Percentiles rank a stretch among this genome's conserved stretches.
Evolutionary conservation across 345 rosid genomes (phyloP).

Genomic region (Salix koriyanagi): DNA sequence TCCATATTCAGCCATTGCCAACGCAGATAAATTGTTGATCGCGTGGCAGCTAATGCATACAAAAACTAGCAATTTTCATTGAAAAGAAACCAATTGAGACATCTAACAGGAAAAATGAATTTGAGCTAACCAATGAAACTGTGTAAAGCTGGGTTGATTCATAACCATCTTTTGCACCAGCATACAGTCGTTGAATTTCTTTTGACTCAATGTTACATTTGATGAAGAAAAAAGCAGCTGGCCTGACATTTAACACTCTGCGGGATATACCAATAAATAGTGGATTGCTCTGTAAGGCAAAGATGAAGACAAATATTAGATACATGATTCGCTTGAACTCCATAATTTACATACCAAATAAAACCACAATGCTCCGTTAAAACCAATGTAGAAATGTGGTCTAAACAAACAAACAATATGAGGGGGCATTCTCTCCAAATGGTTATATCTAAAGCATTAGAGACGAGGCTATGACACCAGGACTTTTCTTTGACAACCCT

Average conservation of each 20-base stretch:
- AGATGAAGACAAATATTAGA: constrained; percentile 4
- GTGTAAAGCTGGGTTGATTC: constrained; percentile 82
- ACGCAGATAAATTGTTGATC: background rate
- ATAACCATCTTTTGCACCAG: constrained; percentile 73
- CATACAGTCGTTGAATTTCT: constrained; percentile 61
- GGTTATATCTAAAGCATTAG: background rate
- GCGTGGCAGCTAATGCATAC: background rate
- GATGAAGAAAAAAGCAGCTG: constrained; percentile 79
- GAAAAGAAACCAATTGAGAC: background rate
- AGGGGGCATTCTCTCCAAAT: background rate
- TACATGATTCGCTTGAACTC: background rate
- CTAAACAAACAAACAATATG: background rate
- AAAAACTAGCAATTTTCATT: background rate
- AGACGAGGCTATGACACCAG: background rate
- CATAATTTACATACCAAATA: background rate
- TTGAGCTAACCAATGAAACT: constrained; percentile 55
- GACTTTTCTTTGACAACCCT: background rate
- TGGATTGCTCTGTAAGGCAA: constrained; percentile 49
- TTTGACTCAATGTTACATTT: constrained; percentile 62
- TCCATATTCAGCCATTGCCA: background rate
- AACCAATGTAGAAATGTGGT: background rate
- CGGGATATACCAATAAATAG: constrained; percentile 73
- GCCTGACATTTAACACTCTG: constrained; percentile 70
- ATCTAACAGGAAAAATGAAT: background rate
- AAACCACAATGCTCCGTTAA: background rate